phyloP scores from a whole-genome alignment of 164 flowering plant species.

The Liquidambar formosana region DNA sequence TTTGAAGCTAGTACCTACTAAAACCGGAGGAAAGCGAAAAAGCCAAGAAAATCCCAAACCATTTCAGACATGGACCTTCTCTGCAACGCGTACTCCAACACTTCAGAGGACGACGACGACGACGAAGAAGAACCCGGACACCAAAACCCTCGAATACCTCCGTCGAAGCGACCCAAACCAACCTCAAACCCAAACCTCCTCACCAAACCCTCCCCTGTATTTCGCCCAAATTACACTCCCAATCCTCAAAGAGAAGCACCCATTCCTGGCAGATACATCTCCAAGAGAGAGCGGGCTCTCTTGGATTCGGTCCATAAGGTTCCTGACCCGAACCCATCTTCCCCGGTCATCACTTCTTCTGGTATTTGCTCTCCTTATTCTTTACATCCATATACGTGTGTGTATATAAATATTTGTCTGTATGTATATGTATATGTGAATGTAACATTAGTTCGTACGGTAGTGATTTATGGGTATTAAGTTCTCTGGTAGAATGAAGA shows the following conservation, averaged over 20 bases:
- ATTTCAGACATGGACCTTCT: conserved; percentile 61
- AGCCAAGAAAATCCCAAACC: background rate
- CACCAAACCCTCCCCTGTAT: background rate
- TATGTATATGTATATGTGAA: no score
- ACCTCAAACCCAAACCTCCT: conserved; percentile 8
- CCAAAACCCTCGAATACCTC: conserved; percentile 10
- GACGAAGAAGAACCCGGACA: conserved; percentile 16
- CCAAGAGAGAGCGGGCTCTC: conserved; percentile 73
- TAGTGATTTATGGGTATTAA: no score
- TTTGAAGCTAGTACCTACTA: no score
- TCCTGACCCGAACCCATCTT: conserved; percentile 20
- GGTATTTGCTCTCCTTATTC: conserved; percentile 29
- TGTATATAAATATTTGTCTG: no score
- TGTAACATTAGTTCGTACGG: no score
- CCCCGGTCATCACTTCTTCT: conserved; percentile 22
- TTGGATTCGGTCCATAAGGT: conserved; percentile 17
- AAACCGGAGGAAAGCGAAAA: no score
- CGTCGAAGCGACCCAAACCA: conserved; percentile 33
- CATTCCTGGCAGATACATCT: conserved; percentile 71
- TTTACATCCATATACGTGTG: background rate
- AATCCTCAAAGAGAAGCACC: conserved; percentile 33
- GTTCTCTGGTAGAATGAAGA: no score
- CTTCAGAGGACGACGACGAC: conserved; percentile 57
- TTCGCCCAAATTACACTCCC: conserved; percentile 7
- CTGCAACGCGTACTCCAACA: conserved; percentile 48